phyloP scores from a whole-genome alignment of 2,329 filamentous ascomycete species.

The Pseudocercospora musae region DNA sequence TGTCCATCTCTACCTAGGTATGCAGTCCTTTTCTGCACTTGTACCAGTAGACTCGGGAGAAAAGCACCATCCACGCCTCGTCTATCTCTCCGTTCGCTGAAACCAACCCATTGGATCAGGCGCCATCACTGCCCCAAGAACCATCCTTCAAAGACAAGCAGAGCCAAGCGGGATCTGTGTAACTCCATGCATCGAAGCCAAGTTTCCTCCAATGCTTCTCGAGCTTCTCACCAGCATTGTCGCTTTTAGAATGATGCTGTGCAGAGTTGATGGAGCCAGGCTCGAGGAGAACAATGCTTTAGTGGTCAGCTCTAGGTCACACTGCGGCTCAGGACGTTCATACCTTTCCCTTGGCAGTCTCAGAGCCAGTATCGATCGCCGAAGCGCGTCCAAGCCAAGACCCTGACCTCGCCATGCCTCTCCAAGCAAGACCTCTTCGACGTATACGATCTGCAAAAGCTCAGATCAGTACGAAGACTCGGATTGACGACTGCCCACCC shows the following conservation, averaged over 20 bases:
- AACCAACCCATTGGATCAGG: no score
- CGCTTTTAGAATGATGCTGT: background rate
- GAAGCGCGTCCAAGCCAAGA: slow-evolving; percentile 13
- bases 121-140: no score
- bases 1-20: no score
- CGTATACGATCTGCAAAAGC: background rate
- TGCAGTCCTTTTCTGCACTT: no score
- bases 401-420: slow-evolving; percentile 6
- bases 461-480: background rate
- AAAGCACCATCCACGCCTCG: no score
- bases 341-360: background rate
- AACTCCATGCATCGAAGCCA: slow-evolving; percentile 22
- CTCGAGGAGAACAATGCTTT: slow-evolving; percentile 17
- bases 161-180: slow-evolving; percentile 23
- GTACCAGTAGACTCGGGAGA: no score
- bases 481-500: slow-evolving; percentile 9
- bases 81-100: no score
- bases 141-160: slow-evolving; percentile 14
- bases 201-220: slow-evolving; percentile 21
- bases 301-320: background rate
- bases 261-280: slow-evolving; percentile 10
- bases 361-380: slow-evolving; percentile 3
- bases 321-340: background rate
- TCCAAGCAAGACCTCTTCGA: slow-evolving; percentile 14
- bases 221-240: slow-evolving; percentile 19